Base-by-base conservation (phyloP, 2,329 filamentous ascomycete genomes). In the Ophiostoma sp. region DNA sequence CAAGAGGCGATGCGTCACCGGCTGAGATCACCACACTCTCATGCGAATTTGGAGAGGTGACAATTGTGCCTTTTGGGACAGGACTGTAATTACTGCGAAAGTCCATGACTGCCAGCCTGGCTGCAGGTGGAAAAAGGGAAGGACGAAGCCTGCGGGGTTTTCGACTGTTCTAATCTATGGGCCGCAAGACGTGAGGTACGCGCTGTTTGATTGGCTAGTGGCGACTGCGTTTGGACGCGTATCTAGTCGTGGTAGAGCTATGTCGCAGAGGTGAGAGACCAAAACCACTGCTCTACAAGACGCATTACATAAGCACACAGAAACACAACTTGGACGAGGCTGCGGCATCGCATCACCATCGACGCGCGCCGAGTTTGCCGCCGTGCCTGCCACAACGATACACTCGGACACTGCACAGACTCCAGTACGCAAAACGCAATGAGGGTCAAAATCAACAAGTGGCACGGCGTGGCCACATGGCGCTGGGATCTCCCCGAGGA, bases 401-500 rank as follows among this genome's bases (percentile, higher is more conserved):
- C 42, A 27, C 27, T 27, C 27, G 1, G 27, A 27, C 27, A 27
- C 27, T 27, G 27, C 49, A 55, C 49, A 9, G 7, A 55, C 49
- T 27, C n/a, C 49, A 27, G 27, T 27, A 27, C 27, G 27, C 27
- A 27, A 40, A 1, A 11, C 4, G 5, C 16, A 0, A 99, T 99
- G 95, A 98, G 97, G 80, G 92, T 98, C 81, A 95, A 88, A 64
- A 95, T 98, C 79, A 91, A 89, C 75, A 87, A 92, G 76, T 98
- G 94, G 92, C 90, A 95, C 75, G 91, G 93, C 4, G 92, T 99
- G 71, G 95, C 95, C 18, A 94, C 93, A 68, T 99, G 95, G 95
- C 89, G 92, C 72, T 99, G 95, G 95, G 92, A 98, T 77, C 91
- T 98, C 75, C 93, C 94, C 38, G 93, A 97, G 75, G 94, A 97